Percentiles rank a stretch among this genome's conserved stretches.
Conservation (phyloP, 169 alveolate species). For the Cryptosporidium xiaoi region DNA sequence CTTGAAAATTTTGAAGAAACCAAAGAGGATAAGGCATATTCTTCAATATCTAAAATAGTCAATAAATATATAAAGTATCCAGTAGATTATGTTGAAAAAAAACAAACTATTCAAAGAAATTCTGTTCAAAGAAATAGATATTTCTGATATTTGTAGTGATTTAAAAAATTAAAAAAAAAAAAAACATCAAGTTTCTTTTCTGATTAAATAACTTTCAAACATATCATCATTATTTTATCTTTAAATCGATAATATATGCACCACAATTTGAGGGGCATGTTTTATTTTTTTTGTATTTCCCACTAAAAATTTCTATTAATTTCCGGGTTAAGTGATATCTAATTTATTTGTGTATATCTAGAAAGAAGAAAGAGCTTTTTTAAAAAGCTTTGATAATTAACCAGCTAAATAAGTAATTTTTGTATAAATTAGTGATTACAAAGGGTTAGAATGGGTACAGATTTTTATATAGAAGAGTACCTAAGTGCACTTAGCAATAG, state of each 20-base stretch:
- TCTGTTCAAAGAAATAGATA: slow-evolving; percentile 63
- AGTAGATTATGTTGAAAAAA: slow-evolving; percentile 14
- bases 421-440: background rate
- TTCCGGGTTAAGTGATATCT: too few relatives aligned
- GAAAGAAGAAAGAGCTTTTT: background rate
- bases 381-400: too few relatives aligned
- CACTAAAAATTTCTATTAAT: too few relatives aligned
- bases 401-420: background rate
- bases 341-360: background rate
- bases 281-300: background rate
- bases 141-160: background rate
- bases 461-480: slow-evolving; percentile 30
- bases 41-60: slow-evolving; percentile 35
- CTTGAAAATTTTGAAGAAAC: background rate
- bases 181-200: background rate
- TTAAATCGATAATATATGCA: too few relatives aligned
- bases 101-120: slow-evolving; percentile 39
- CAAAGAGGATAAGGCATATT: background rate
- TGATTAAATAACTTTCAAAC: background rate
- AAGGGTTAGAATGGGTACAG: background rate
- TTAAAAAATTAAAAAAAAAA: background rate
- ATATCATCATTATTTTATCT: too few relatives aligned
- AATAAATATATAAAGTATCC: slow-evolving; percentile 59
- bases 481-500: slow-evolving; percentile 21
- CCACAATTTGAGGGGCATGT: background rate